Conservation (phyloP, 1,284 basidiomycete species). For the Sutorius eximius region DNA sequence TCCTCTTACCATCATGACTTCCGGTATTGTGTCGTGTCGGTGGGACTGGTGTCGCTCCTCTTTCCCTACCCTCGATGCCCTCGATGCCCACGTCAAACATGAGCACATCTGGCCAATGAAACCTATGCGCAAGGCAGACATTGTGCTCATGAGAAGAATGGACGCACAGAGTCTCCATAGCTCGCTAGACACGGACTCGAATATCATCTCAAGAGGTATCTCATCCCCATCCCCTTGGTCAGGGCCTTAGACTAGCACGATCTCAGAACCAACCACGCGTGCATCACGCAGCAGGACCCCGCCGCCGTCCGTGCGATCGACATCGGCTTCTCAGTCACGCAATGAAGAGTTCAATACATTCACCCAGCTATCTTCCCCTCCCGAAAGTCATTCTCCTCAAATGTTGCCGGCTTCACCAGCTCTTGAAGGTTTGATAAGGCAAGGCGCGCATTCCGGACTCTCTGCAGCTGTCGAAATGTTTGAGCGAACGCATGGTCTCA, state of each 20-base stretch:
- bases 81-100: slow-evolving; percentile 45
- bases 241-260: slow-evolving; percentile 5
- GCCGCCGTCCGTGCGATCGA: not conserved
- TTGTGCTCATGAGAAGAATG: slow-evolving; percentile 32
- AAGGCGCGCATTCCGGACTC: slow-evolving; percentile 1
- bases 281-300: slow-evolving; percentile 1
- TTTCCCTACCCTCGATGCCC: slow-evolving; percentile 40
- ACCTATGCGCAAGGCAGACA: slow-evolving; percentile 34
- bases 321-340: not conserved
- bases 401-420: slow-evolving; percentile 33
- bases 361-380: slow-evolving; percentile 35
- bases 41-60: slow-evolving; percentile 52
- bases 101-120: slow-evolving; percentile 46
- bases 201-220: slow-evolving; percentile 22
- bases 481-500: slow-evolving; percentile 15
- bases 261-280: slow-evolving; percentile 9
- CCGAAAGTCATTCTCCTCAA: slow-evolving; percentile 15
- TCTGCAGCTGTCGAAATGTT: slow-evolving; percentile 22
- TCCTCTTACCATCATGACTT: slow-evolving; percentile 3
- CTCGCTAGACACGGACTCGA: slow-evolving; percentile 20
- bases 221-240: not conserved
- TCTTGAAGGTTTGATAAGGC: slow-evolving; percentile 27
- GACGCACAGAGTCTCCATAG: slow-evolving; percentile 39
- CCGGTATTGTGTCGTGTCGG: slow-evolving; percentile 32
- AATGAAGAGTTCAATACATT: slow-evolving; percentile 14